Evolutionary conservation across 1,284 basidiomycete genomes (phyloP), one percentile per base, ranked within the genome.

Genomic region (Caloboletus inedulis): DNA sequence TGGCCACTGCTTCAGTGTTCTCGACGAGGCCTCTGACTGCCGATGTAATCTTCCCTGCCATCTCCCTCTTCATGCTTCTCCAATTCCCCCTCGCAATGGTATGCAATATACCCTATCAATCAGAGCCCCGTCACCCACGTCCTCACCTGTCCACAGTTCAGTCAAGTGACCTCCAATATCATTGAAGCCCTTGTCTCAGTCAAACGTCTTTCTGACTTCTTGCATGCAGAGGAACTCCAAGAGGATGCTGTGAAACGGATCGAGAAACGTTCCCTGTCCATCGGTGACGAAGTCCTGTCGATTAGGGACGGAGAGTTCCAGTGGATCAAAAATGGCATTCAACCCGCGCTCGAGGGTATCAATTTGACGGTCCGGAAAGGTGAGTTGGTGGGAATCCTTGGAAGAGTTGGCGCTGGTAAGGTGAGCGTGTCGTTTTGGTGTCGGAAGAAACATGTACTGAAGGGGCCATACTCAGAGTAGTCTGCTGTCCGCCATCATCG

Each of bases 321-420:
- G 39, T 97, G 94, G 94, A 75, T 78, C 13, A 80, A 76, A 57
- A 72, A 77, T 7, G 72, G 73, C 1, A 63, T 71, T 18, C 76
- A 79, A 46, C 82, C 91, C 0, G 86, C 84, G 0, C 76, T 97
- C 8, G 85, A 91, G 61, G 84, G 85, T 51, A 87, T 98, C 59
- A 82, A 86, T 61, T 61, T 97, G 13, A 78, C 76, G 0, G 82
- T 93, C 9, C 81, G 78, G 43, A 94, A 91, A 66, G 94, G 94
- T n/a, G 90, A 97, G 62, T 72, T 98, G 3, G 74, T 95, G 0
- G 92, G 89, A 10, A 75, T 98, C 4, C 79, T 97, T 14, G 95
- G 95, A 10, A 84, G 89, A 30, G 94, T 98, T 29, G 95, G 95
- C n/a, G 82, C 86, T 46, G 95, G 95, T 51, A 98, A 98, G 80